Percentiles rank a stretch among this genome's conserved stretches.
These are phyloP conservation scores for Erysimum cheiri DNA, from an alignment of 441 rosid species.

Conservation along the genomic window DNA sequence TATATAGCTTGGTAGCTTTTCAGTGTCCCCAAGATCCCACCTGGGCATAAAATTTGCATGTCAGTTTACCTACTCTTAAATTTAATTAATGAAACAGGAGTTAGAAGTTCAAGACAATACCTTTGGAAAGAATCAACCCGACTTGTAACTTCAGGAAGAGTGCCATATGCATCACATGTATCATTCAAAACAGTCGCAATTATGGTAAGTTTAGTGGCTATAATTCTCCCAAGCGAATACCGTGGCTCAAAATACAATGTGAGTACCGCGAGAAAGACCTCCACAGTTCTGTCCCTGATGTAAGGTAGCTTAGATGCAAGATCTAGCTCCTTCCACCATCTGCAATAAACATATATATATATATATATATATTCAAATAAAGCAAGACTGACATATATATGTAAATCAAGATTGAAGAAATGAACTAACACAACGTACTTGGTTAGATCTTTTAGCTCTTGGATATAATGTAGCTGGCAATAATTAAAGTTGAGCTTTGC, in stretches of 20 bases:
- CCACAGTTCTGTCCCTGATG: conserved; percentile 48
- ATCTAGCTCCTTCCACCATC: conserved; percentile 49
- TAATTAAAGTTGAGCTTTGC: conserved; percentile 32
- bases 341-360: too few relatives aligned
- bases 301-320: conserved; percentile 27
- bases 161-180: conserved; percentile 10
- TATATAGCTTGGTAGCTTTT: neutral
- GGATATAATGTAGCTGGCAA: conserved; percentile 1
- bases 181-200: neutral
- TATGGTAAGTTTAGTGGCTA: conserved; percentile 3
- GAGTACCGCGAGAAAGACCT: too few relatives aligned
- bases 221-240: conserved; percentile 33
- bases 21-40: neutral
- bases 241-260: conserved; percentile 47
- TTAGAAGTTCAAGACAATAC: neutral
- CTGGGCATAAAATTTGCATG: neutral
- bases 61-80: neutral
- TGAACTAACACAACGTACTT: too few relatives aligned
- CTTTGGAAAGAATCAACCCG: neutral
- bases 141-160: conserved; percentile 7
- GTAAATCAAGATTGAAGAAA: too few relatives aligned
- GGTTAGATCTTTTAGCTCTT: neutral
- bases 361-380: too few relatives aligned
- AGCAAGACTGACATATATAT: too few relatives aligned
- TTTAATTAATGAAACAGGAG: neutral